Conservation (phyloP, 495 filamentous ascomycete species). For the Podospora didyma region DNA sequence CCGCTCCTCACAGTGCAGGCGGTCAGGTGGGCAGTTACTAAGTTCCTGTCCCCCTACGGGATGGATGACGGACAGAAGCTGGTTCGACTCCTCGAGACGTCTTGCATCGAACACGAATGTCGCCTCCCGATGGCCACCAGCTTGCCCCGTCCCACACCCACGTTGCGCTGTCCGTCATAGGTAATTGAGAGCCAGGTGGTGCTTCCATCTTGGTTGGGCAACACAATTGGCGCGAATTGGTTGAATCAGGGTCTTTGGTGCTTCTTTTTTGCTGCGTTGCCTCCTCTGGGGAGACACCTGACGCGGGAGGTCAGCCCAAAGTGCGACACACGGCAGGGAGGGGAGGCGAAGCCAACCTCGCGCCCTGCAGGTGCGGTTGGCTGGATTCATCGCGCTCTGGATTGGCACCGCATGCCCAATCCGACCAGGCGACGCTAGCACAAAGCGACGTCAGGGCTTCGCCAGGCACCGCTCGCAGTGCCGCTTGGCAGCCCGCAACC, state of each 20-base stretch:
- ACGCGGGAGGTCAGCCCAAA: not conserved
- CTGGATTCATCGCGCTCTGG: not conserved
- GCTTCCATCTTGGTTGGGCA: too few species aligned
- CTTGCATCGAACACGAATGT: too few species aligned
- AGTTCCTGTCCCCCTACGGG: too few species aligned
- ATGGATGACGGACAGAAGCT: too few species aligned
- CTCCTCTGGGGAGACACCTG: not conserved
- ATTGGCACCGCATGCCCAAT: not conserved
- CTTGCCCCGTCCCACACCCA: too few species aligned
- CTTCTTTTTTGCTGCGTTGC: not conserved
- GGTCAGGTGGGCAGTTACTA: too few species aligned
- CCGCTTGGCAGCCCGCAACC: not conserved
- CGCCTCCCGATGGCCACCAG: too few species aligned
- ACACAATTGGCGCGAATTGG: too few species aligned
- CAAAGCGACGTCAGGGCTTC: slow-evolving; percentile 23
- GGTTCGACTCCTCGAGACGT: too few species aligned
- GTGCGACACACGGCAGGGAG: not conserved
- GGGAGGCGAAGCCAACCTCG: not conserved
- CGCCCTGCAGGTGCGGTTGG: not conserved
- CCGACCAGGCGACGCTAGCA: slow-evolving; percentile 6
- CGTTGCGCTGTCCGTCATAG: too few species aligned
- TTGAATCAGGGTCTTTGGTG: not conserved
- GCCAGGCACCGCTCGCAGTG: slow-evolving; percentile 9
- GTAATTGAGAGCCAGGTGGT: too few species aligned
- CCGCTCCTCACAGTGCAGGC: too few species aligned